phyloP scores from a whole-genome alignment of 345 rosid species.

The Rhodamnia argentea region DNA sequence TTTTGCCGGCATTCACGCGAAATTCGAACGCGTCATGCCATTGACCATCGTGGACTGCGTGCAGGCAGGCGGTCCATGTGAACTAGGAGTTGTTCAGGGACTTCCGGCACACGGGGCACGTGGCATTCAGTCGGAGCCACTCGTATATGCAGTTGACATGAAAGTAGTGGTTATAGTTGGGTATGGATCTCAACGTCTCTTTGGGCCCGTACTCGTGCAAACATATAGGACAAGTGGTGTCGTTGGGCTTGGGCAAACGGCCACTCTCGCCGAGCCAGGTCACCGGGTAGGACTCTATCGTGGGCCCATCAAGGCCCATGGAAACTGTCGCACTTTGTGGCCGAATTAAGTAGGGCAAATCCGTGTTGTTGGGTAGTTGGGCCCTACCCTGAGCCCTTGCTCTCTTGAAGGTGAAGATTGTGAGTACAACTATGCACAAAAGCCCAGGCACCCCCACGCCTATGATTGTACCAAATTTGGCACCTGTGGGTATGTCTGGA shows the following conservation, averaged over 20 bases:
- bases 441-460: constrained; percentile 6
- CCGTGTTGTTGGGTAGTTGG: not conserved
- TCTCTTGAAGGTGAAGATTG: not conserved
- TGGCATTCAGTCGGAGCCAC: constrained; percentile 4
- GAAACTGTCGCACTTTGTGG: not conserved
- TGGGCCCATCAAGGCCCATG: not conserved
- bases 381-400: not conserved
- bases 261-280: constrained; percentile 1
- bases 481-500: constrained; percentile 4
- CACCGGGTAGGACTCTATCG: not conserved
- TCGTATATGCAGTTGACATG: not conserved
- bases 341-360: not conserved
- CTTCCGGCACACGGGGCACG: constrained; percentile 1
- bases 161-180: not conserved
- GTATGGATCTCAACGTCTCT: not conserved
- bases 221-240: not conserved
- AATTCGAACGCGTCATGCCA: not conserved
- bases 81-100: not conserved
- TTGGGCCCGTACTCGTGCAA: not conserved
- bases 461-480: constrained; percentile 1
- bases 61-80: not conserved
- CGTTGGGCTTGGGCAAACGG: not conserved
- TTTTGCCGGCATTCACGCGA: not conserved
- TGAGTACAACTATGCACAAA: not conserved
- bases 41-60: not conserved